A percentile compares a stretch with the other conserved stretches of the same genome.
phyloP scores from a whole-genome alignment of 495 filamentous ascomycete genomes.

The Annulohypoxylon moriforme region DNA sequence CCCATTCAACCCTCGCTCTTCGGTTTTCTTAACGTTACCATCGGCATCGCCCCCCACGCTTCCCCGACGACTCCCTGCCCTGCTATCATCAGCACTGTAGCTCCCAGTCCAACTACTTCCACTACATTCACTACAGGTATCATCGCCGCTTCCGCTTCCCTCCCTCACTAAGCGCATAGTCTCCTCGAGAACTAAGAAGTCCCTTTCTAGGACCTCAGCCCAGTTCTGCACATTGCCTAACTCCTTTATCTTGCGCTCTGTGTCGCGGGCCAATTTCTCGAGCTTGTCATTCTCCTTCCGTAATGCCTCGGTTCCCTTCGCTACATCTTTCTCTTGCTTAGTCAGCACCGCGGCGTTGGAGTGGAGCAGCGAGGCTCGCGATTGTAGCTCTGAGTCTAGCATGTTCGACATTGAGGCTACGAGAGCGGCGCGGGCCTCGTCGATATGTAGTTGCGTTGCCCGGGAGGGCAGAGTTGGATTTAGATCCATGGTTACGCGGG shows the following conservation, averaged over 20 bases:
- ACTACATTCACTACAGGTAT: slow-evolving; percentile 46
- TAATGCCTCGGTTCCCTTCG: slow-evolving; percentile 71
- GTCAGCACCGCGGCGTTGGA: slow-evolving; percentile 74
- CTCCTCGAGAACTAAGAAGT: slow-evolving; percentile 89
- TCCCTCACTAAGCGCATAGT: slow-evolving; percentile 74
- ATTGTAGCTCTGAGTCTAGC: slow-evolving; percentile 74
- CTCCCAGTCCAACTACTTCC: slow-evolving; percentile 50
- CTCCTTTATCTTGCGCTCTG: slow-evolving; percentile 83
- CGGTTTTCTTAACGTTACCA: slow-evolving; percentile 23
- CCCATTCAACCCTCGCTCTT: slow-evolving; percentile 26
- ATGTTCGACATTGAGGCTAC: slow-evolving; percentile 81
- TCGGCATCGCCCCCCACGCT: slow-evolving; percentile 44
- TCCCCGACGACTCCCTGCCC: slow-evolving; percentile 45
- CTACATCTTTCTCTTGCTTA: slow-evolving; percentile 77
- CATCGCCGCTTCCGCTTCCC: slow-evolving; percentile 50
- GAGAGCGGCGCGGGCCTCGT: slow-evolving; percentile 80
- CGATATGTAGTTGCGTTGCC: slow-evolving; percentile 57
- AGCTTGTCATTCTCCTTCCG: slow-evolving; percentile 77
- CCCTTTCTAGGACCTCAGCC: slow-evolving; percentile 95
- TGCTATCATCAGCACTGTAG: slow-evolving; percentile 49
- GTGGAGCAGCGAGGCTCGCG: slow-evolving; percentile 81
- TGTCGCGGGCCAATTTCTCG: slow-evolving; percentile 73
- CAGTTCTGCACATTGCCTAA: slow-evolving; percentile 97
- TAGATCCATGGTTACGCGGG: slow-evolving; percentile 33
- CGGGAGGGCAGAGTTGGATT: slow-evolving; percentile 46